Evolutionary conservation across 1,284 basidiomycete species (phyloP).

Genomic region (Ganoderma sp.): DNA sequence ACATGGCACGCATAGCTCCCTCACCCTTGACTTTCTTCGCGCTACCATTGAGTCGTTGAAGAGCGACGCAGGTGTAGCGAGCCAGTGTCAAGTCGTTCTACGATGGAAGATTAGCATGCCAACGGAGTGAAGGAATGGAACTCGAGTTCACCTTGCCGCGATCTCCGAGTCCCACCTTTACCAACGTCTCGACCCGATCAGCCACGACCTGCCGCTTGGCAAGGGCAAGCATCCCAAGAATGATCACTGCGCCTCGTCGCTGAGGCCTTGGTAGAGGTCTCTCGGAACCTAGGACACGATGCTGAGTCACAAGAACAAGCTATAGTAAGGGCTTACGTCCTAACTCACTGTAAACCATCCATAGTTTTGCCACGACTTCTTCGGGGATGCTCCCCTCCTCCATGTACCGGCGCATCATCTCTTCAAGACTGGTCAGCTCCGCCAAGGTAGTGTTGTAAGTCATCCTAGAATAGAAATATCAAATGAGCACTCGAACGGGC

Average conservation of each 20-base stretch:
- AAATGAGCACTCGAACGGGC: background rate
- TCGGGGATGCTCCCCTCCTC: slow-evolving; percentile 80
- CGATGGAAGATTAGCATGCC: background rate
- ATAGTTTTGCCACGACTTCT: slow-evolving; percentile 89
- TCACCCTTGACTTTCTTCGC: slow-evolving; percentile 96
- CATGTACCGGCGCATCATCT: slow-evolving; percentile 96
- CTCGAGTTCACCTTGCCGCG: slow-evolving; percentile 71
- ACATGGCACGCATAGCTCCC: slow-evolving; percentile 25
- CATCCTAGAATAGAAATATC: slow-evolving; percentile 52
- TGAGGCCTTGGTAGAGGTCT: slow-evolving; percentile 81
- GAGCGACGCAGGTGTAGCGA: slow-evolving; percentile 91
- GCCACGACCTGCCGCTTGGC: slow-evolving; percentile 87
- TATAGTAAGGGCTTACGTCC: background rate
- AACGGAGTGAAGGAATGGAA: background rate
- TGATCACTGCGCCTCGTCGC: slow-evolving; percentile 91
- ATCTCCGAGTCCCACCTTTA: slow-evolving; percentile 89
- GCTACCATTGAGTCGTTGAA: slow-evolving; percentile 92
- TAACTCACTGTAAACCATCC: slow-evolving; percentile 91
- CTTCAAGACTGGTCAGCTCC: slow-evolving; percentile 94
- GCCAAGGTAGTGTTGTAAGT: slow-evolving; percentile 93
- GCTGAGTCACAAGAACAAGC: background rate
- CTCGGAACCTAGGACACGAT: slow-evolving; percentile 56
- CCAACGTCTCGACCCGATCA: slow-evolving; percentile 84
- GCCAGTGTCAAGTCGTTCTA: slow-evolving; percentile 89
- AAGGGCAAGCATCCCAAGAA: slow-evolving; percentile 94